Base-by-base conservation (phyloP, 228 moss, liverwort and hornwort species). In the Sphagnum fallax region DNA sequence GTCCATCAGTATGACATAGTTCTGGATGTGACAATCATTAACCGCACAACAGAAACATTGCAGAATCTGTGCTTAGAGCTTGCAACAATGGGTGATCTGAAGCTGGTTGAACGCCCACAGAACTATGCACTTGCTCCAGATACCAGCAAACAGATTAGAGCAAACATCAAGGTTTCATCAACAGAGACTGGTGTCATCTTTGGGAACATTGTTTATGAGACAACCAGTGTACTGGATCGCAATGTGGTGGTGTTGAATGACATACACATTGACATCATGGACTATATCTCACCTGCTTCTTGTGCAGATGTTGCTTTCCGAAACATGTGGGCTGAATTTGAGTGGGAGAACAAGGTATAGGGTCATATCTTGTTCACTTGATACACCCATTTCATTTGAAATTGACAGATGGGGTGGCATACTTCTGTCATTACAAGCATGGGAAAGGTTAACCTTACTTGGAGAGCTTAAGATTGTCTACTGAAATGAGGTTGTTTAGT, bases 271-370 rank as follows among this genome's bases (percentile, higher is more conserved):
- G 96, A 97, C 74, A 93, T 97, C 71, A 97, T 97, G 96, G 96
- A 97, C 82, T 97, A 97, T 72, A 97, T 97, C 61, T 91, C 96
- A 53, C 96, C 96, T 72, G 96, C 96, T 62, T 97, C 93, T 7
- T 97, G 96, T 73, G 80, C 96, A 48, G 96, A 97, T 78, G 91
- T 97, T 51, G 86, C 96, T 70, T 97, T 97, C 93, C 89, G 96
- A 70, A 97, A 93, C 63, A 97, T 97, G 96, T 97, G 96, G 96
- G 96, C 96, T 11, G 96, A 97, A 75, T 97, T 97, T 53, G 96
- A 97, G 79, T 97, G 96, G 96, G 96, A 97, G 82, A 97, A 97
- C 76, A 97, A 97, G 96, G 81, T 84, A 71, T 61, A 5, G 9
- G 9, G 6, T 16, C 8, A 52, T n/a, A 52, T 5, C 11, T 32